Percentiles rank a stretch among this genome's conserved stretches.
phyloP scores from a whole-genome alignment of 331 rosid species.

The Quercus lobata region DNA sequence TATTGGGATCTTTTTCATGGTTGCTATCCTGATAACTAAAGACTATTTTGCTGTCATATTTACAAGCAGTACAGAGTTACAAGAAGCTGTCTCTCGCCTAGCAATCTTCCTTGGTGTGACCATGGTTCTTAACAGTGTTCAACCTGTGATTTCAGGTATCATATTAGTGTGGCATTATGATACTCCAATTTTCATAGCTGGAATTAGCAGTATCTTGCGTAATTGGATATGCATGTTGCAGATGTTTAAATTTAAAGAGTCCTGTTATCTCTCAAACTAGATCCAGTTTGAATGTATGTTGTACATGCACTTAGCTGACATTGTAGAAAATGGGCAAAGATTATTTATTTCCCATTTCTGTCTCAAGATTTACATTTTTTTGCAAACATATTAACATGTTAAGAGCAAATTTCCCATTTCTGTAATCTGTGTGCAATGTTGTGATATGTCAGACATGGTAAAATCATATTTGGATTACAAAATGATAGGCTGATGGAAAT shows the following conservation, averaged over 20 bases:
- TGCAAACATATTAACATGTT: too few species aligned
- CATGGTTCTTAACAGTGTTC: slow-evolving; percentile 57
- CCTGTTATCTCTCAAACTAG: too few species aligned
- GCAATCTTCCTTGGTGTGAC: slow-evolving; percentile 66
- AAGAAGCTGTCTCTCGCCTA: slow-evolving; percentile 43
- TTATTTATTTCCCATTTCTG: too few species aligned
- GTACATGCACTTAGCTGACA: too few species aligned
- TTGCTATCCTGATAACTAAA: slow-evolving; percentile 37
- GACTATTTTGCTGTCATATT: slow-evolving; percentile 49
- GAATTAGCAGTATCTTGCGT: not conserved
- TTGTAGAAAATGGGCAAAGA: too few species aligned
- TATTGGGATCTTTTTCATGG: slow-evolving; percentile 45
- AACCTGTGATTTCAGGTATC: slow-evolving; percentile 65
- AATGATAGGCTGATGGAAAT: too few species aligned
- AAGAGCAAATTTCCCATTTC: too few species aligned
- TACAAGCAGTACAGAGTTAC: slow-evolving; percentile 48
- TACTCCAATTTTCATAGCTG: not conserved
- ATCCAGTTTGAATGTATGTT: too few species aligned
- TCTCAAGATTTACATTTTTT: too few species aligned
- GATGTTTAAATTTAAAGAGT: not conserved
- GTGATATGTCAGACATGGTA: too few species aligned
- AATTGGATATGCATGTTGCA: not conserved
- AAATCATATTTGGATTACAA: too few species aligned
- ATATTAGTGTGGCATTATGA: not conserved
- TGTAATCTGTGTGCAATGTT: too few species aligned